Base-by-base conservation (phyloP, 2,329 filamentous ascomycete species). In the Endoconidiophora polonica region DNA sequence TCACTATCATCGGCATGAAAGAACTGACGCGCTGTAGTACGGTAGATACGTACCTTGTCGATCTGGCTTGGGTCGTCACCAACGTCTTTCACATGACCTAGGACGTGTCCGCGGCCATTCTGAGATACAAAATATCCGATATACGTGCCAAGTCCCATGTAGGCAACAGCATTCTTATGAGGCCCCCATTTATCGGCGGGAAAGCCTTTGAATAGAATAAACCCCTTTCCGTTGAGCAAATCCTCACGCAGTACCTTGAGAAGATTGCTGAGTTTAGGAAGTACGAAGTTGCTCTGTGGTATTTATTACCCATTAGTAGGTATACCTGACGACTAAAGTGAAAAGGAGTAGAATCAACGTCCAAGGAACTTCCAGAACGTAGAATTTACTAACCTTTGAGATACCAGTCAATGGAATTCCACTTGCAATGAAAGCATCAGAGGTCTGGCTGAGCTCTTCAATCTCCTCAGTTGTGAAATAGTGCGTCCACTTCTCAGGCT, bases 71-170 rank as follows among this genome's bases (percentile, higher is more conserved):
- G 46, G 62, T 93, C 86, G 57, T 88, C 86, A 43, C 85, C 84
- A 3, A 91, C 73, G 64, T 93, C 86, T 66, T 93, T 90, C 58
- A 93, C 86, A 62, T 94, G 86, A 5, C 86, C 86, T 1, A 94
- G 74, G 7, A 93, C 83, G 65, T 93, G 86, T 42, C 86, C 86
- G 16, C 78, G 76, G 16, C 81, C 79, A 66, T 94, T 94, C 60
- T 94, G 87, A 22, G 78, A 84, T 39, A 94, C 77, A 55, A 91
- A 90, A 68, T 93, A 91, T 52, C 87, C 86, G 7, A 94, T 72
- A 63, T 94, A 81, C 4, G 83, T 85, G 39, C 84, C 81, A 2
- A 94, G 72, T 3, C 87, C 87, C 81, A 94, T 88, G 66, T 93
- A 94, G n/a, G 82, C 86, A 9, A 86, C 79, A 5, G 86, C 86